Evolutionary conservation across 495 filamentous ascomycete species (phyloP).

Genomic region (Penicillium bovifimosum): DNA sequence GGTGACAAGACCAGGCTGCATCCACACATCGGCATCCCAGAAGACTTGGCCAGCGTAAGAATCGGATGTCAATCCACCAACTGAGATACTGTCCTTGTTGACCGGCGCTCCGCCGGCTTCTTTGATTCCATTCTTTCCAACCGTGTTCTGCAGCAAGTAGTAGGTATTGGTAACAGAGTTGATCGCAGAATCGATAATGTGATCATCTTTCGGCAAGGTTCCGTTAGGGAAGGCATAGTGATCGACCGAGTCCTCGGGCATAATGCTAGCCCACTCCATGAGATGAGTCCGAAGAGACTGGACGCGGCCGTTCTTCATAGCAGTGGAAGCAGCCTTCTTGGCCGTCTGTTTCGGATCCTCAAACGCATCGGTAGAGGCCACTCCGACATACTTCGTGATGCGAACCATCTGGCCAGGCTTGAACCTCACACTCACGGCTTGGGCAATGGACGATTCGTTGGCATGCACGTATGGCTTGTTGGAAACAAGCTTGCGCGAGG

Average conservation of each 20-base stretch:
- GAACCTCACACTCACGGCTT: slow-evolving; percentile 47
- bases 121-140: slow-evolving; percentile 47
- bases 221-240: slow-evolving; percentile 56
- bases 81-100: slow-evolving; percentile 53
- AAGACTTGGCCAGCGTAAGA: slow-evolving; percentile 59
- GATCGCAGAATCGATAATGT: slow-evolving; percentile 58
- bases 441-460: slow-evolving; percentile 58
- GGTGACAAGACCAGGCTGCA: slow-evolving; percentile 58
- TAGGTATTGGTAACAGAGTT: slow-evolving; percentile 61
- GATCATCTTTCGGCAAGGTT: slow-evolving; percentile 51
- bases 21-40: slow-evolving; percentile 65
- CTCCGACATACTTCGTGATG: slow-evolving; percentile 56
- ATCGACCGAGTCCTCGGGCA: slow-evolving; percentile 56
- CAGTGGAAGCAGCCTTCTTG: slow-evolving; percentile 40
- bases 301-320: slow-evolving; percentile 40
- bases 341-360: slow-evolving; percentile 46
- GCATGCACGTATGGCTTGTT: slow-evolving; percentile 43
- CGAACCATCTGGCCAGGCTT: slow-evolving; percentile 43
- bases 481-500: slow-evolving; percentile 37
- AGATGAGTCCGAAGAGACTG: slow-evolving; percentile 45
- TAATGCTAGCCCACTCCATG: slow-evolving; percentile 50
- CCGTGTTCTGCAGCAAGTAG: slow-evolving; percentile 65
- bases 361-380: slow-evolving; percentile 58
- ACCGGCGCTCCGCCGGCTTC: slow-evolving; percentile 36
- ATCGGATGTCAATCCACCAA: slow-evolving; percentile 57